Conservation (phyloP, 208 protist species). For the Acanthamoeba culbertsoni region DNA sequence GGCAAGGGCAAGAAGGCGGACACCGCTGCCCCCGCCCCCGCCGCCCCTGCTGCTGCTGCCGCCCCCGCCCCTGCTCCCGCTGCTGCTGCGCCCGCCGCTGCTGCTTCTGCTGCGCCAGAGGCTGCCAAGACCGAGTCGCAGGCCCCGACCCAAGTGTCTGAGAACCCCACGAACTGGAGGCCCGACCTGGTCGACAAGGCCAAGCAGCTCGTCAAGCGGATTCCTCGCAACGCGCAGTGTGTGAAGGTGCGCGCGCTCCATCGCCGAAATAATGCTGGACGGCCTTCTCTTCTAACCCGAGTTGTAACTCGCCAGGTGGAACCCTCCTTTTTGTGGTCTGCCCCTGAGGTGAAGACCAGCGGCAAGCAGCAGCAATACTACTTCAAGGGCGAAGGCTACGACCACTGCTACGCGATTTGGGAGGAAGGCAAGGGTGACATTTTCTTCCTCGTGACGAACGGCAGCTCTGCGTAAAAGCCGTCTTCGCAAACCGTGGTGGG, state of each 20-base stretch:
- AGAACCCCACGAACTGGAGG: not conserved
- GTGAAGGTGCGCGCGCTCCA: not conserved
- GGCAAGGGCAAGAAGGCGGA: not conserved
- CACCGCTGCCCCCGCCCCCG: not conserved
- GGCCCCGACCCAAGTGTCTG: not conserved
- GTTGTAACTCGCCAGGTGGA: not conserved
- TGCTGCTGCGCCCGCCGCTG: not conserved
- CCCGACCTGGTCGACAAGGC: not conserved
- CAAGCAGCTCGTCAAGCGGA: not conserved
- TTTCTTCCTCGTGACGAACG: not conserved
- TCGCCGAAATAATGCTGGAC: not conserved
- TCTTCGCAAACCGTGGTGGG: too few species aligned
- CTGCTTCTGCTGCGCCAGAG: not conserved
- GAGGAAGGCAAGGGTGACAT: slow-evolving; percentile 22
- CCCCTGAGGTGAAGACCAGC: not conserved
- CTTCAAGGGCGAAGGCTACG: not conserved
- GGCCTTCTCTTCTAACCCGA: not conserved
- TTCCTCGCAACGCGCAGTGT: not conserved
- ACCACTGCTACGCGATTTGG: not conserved
- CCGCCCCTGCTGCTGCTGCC: not conserved
- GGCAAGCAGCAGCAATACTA: not conserved
- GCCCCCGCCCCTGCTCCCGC: not conserved
- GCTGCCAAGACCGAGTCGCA: not conserved
- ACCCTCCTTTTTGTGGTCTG: not conserved
- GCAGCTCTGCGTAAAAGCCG: not conserved